Percentiles rank a stretch among this genome's conserved stretches.
phyloP scores from a whole-genome alignment of 2,329 filamentous ascomycete species.

The Neofusicoccum cordaticola region DNA sequence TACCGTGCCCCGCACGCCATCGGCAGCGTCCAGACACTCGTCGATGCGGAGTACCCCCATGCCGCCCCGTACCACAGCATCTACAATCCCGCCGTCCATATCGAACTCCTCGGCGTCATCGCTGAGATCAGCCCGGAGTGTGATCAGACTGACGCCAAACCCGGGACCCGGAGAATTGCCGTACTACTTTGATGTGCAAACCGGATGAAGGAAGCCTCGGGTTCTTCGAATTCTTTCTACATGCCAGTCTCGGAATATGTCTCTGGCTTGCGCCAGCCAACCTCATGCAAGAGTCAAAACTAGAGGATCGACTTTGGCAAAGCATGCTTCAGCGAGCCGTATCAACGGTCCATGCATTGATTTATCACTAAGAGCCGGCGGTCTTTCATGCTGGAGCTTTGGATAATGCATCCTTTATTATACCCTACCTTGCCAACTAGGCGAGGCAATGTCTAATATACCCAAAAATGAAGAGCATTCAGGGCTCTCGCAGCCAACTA shows the following conservation, averaged over 20 bases:
- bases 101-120: background rate
- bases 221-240: no score
- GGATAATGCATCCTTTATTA: background rate
- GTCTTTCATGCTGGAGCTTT: background rate
- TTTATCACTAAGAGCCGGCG: background rate
- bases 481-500: background rate
- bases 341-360: background rate
- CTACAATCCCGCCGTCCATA: background rate
- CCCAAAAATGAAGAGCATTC: background rate
- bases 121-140: constrained; percentile 9
- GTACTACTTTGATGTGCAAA: constrained; percentile 11
- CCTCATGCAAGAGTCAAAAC: no score
- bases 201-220: background rate
- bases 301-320: no score
- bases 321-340: no score
- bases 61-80: background rate
- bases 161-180: constrained; percentile 12
- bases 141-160: constrained; percentile 15
- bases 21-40: background rate
- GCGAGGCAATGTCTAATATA: background rate
- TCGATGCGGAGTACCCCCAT: background rate
- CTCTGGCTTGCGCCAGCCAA: no score
- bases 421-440: background rate
- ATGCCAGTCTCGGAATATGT: no score
- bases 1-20: background rate